phyloP scores from a whole-genome alignment of 169 alveolate species.

The Cryptosporidium andersoni region DNA sequence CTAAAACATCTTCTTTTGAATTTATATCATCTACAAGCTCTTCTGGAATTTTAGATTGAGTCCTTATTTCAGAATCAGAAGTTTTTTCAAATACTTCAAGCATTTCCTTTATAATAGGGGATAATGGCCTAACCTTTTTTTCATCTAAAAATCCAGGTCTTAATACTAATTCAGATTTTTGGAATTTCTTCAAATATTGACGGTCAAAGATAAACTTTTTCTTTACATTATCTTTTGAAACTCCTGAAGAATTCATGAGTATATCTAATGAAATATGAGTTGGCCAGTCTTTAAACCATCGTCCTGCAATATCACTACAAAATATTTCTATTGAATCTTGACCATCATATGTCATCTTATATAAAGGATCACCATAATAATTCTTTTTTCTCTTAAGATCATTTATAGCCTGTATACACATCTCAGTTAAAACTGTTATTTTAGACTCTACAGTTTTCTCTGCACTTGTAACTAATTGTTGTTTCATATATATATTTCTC shows the following conservation, averaged over 20 bases:
- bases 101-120: constrained; percentile 26
- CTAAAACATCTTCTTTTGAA: no score
- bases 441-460: constrained; percentile 24
- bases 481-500: constrained; percentile 34
- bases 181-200: constrained; percentile 17
- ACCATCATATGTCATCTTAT: constrained; percentile 31
- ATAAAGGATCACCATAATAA: constrained; percentile 30
- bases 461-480: constrained; percentile 37
- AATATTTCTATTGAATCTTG: constrained; percentile 36
- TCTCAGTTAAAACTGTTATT: constrained; percentile 24
- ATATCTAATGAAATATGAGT: constrained; percentile 33
- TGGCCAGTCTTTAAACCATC: constrained; percentile 67
- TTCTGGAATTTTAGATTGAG: constrained; percentile 7
- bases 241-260: not conserved
- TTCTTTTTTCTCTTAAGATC: constrained; percentile 18
- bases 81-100: not conserved
- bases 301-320: constrained; percentile 36
- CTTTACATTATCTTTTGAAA: not conserved
- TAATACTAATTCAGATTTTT: not conserved
- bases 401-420: constrained; percentile 32
- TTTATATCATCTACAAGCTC: constrained; percentile 21
- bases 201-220: constrained; percentile 15
- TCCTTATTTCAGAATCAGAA: not conserved
- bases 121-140: not conserved
- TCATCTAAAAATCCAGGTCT: constrained; percentile 39